Conservation (phyloP, 179 eudicot genomes). For the Silene vulgaris region DNA sequence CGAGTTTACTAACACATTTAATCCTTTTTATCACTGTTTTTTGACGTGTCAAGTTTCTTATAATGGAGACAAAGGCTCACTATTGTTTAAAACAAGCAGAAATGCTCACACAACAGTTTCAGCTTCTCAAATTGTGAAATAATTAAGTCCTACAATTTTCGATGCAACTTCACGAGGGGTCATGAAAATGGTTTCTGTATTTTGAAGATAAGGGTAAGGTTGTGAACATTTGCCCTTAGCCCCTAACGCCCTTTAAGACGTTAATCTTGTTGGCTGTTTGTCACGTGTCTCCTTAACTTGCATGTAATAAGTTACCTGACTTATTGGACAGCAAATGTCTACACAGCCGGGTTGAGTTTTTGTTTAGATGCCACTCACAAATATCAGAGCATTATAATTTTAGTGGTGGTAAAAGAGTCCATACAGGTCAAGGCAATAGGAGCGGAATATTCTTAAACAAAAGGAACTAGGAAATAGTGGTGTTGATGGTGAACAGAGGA, state of each 20-base stretch:
- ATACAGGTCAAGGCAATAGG: neutral
- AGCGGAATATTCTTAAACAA: neutral
- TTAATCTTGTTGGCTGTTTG: neutral
- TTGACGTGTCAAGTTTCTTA: too few species aligned
- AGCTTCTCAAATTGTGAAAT: too few species aligned
- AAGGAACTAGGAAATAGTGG: neutral
- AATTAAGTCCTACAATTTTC: too few species aligned
- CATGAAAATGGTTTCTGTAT: neutral
- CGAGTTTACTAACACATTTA: too few species aligned
- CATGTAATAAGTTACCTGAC: neutral
- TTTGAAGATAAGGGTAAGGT: neutral
- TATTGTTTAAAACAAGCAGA: too few species aligned
- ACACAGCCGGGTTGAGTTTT: too few species aligned
- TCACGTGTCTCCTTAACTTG: neutral
- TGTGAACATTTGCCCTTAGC: neutral
- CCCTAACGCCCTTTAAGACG: neutral
- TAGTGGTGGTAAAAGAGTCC: neutral
- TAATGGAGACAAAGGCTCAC: too few species aligned
- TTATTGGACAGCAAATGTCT: too few species aligned
- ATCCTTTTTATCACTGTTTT: too few species aligned
- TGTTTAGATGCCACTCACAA: too few species aligned
- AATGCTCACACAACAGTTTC: too few species aligned
- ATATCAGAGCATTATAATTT: neutral
- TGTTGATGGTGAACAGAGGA: neutral
- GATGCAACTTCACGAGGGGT: too few species aligned